Evolutionary conservation across 2,329 filamentous ascomycete species (phyloP).

Genomic region (Colletotrichum musae): DNA sequence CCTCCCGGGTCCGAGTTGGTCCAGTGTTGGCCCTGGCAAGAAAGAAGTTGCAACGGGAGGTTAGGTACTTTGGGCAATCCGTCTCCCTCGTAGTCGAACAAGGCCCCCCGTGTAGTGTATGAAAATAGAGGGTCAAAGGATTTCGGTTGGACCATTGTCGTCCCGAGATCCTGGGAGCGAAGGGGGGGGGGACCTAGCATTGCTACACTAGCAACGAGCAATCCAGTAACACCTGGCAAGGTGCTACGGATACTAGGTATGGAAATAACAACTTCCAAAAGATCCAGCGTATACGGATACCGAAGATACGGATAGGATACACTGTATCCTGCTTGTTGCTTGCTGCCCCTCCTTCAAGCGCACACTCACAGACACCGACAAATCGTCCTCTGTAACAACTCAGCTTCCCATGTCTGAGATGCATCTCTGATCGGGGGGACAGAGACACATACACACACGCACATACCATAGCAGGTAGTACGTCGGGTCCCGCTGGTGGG

Average conservation of each 20-base stretch:
- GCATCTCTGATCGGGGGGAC: conserved; percentile 34
- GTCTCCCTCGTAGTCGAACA: too few relatives aligned
- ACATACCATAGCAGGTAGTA: too few relatives aligned
- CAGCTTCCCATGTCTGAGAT: conserved; percentile 32
- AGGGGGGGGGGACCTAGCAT: neutral
- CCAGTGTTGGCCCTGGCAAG: too few relatives aligned
- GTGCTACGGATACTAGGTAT: too few relatives aligned
- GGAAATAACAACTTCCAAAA: conserved; percentile 17
- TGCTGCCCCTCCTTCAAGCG: too few relatives aligned
- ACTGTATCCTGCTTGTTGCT: too few relatives aligned
- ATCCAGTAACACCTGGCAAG: neutral
- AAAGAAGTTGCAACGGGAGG: too few relatives aligned
- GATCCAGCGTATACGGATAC: too few relatives aligned
- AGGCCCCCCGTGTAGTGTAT: neutral
- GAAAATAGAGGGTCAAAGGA: neutral
- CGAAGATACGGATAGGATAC: too few relatives aligned
- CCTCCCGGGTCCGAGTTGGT: neutral
- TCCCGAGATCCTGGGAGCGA: conserved; percentile 32
- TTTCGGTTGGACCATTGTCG: conserved; percentile 24
- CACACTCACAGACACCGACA: too few relatives aligned
- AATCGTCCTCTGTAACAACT: neutral
- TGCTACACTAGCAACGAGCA: neutral
- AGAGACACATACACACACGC: conserved; percentile 14
- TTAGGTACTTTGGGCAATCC: too few relatives aligned
- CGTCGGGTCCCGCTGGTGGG: conserved; percentile 19